Conservation (phyloP, 495 filamentous ascomycete species). For the Usnea hakonensis region DNA sequence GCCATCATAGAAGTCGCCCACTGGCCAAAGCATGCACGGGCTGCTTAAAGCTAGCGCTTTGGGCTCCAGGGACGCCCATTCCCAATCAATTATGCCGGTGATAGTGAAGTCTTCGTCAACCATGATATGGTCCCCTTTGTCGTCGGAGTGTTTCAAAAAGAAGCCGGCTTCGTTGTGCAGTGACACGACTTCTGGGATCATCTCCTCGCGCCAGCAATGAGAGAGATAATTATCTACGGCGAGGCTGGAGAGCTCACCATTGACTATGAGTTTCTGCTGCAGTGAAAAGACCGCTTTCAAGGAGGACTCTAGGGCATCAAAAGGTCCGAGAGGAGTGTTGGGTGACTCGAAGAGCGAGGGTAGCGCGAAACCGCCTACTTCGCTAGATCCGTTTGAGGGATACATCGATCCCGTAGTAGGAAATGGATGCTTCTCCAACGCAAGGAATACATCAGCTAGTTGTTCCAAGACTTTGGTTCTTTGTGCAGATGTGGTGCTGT, state of each 20-base stretch:
- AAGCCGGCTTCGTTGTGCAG: not conserved
- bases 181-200: not conserved
- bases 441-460: not conserved
- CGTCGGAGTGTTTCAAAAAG: not conserved
- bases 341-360: not conserved
- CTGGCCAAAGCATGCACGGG: slow-evolving; percentile 1
- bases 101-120: not conserved
- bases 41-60: not conserved
- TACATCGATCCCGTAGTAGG: not conserved
- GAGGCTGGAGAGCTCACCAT: not conserved
- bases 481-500: not conserved
- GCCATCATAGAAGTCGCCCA: not conserved
- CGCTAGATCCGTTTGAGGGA: not conserved
- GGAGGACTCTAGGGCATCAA: not conserved
- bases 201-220: not conserved
- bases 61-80: not conserved
- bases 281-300: not conserved
- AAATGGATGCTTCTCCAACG: not conserved
- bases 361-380: not conserved
- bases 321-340: not conserved
- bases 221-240: not conserved
- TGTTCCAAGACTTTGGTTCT: not conserved
- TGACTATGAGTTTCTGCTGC: not conserved
- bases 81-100: not conserved
- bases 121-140: not conserved